phyloP scores from a whole-genome alignment of 768 basidiomycete species.

The Pulveroboletus sp. region DNA sequence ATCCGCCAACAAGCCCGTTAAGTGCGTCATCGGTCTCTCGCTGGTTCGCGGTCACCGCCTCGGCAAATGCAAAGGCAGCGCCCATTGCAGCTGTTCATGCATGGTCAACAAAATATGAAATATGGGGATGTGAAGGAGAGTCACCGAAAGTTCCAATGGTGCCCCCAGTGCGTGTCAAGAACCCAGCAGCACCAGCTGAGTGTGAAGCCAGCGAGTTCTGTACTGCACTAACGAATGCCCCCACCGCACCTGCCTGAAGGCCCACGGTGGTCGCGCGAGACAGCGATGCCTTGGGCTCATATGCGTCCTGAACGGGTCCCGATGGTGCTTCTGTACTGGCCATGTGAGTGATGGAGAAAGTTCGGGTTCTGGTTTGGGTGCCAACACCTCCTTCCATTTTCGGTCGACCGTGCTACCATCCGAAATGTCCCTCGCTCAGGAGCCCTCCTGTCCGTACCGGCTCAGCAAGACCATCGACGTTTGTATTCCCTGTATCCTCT shows the following conservation, averaged over 20 bases:
- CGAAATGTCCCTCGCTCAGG: conserved; percentile 7
- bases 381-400: conserved; percentile 20
- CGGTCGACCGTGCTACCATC: conserved; percentile 2
- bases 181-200: conserved; percentile 75
- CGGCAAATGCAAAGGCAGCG: conserved; percentile 77
- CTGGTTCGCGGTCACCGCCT: conserved; percentile 75
- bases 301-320: conserved; percentile 21
- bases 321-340: conserved; percentile 14
- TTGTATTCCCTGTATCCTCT: conserved; percentile 24
- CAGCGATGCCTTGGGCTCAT: conserved; percentile 51
- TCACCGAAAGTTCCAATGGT: conserved; percentile 90
- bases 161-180: conserved; percentile 81
- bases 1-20: conserved; percentile 83
- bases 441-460: conserved; percentile 33
- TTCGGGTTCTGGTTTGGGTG: background rate
- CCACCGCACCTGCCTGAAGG: conserved; percentile 61
- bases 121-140: conserved; percentile 21
- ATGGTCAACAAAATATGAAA: conserved; percentile 2
- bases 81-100: conserved; percentile 75
- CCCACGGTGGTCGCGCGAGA: conserved; percentile 53
- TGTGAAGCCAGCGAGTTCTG: conserved; percentile 82
- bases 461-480: conserved; percentile 43
- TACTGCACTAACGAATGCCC: conserved; percentile 62
- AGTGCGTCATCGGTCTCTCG: conserved; percentile 73
- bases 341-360: conserved; percentile 18